phyloP scores from a whole-genome alignment of 257 asterid genomes.

The Misopates orontium region DNA sequence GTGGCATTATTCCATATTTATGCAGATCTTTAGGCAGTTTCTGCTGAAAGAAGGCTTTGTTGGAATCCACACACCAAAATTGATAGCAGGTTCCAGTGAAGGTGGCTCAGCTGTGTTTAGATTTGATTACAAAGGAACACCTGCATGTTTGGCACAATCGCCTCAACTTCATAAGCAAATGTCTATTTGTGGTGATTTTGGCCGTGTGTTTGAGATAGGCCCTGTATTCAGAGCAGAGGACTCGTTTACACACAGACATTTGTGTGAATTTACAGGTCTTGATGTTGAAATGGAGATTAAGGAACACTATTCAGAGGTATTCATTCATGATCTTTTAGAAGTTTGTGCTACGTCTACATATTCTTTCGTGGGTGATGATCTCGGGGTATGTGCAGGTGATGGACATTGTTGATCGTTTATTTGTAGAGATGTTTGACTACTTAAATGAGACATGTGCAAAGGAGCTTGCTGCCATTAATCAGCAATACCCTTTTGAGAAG shows the following conservation, averaged over 20 bases:
- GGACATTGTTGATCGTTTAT: constrained; percentile 80
- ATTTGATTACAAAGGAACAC: constrained; percentile 76
- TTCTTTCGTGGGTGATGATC: constrained; percentile 7
- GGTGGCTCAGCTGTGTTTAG: constrained; percentile 93
- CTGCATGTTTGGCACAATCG: constrained; percentile 94
- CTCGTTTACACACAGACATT: constrained; percentile 89
- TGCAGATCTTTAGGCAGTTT: constrained; percentile 73
- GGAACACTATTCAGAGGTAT: constrained; percentile 88
- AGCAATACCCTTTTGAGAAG: constrained; percentile 80
- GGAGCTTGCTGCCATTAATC: constrained; percentile 81
- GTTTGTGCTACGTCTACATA: constrained; percentile 13
- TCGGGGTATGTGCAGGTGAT: constrained; percentile 64
- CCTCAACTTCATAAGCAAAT: constrained; percentile 95
- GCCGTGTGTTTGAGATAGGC: constrained; percentile 87
- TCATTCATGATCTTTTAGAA: constrained; percentile 5
- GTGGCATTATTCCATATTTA: constrained; percentile 1
- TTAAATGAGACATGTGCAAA: constrained; percentile 63
- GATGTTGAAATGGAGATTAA: constrained; percentile 96
- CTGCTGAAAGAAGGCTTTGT: constrained; percentile 59
- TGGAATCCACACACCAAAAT: constrained; percentile 81
- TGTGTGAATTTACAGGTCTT: constrained; percentile 93
- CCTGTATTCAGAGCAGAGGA: constrained; percentile 92
- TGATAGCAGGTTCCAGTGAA: constrained; percentile 90
- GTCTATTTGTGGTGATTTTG: constrained; percentile 86
- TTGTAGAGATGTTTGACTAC: constrained; percentile 76